Percentiles rank a stretch among this genome's conserved stretches.
Conservation (phyloP, 129 eudicot species). For the Kitagawia praeruptora region DNA sequence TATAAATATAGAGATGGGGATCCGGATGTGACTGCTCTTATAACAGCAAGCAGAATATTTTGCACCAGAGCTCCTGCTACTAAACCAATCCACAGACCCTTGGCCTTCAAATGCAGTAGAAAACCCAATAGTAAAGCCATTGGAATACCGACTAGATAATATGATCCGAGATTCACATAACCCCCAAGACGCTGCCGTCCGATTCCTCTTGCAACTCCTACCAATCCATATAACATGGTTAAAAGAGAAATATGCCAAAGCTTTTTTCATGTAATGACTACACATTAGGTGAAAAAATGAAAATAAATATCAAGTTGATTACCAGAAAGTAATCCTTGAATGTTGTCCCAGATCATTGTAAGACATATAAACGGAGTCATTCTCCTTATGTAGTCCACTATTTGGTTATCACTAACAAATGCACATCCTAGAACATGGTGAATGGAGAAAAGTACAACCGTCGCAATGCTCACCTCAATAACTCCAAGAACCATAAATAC, state of each 20-base stretch:
- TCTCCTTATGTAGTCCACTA: slow-evolving; percentile 16
- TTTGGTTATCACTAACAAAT: slow-evolving; percentile 21
- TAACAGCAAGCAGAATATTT: slow-evolving; percentile 8
- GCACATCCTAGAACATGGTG: slow-evolving; percentile 13
- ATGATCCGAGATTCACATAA: slow-evolving; percentile 33
- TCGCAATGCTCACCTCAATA: slow-evolving; percentile 16
- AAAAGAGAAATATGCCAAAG: not conserved
- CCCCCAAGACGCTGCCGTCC: slow-evolving; percentile 33
- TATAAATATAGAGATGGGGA: too few relatives aligned
- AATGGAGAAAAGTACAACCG: not conserved
- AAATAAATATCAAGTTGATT: not conserved
- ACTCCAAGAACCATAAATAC: slow-evolving; percentile 19
- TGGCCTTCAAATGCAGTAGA: slow-evolving; percentile 20
- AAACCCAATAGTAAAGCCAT: slow-evolving; percentile 27
- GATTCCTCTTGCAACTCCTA: slow-evolving; percentile 38
- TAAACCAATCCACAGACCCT: slow-evolving; percentile 41
- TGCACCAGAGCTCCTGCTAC: slow-evolving; percentile 23
- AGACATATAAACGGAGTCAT: slow-evolving; percentile 16
- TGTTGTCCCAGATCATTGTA: slow-evolving; percentile 18
- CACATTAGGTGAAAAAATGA: too few relatives aligned
- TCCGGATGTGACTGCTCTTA: too few relatives aligned
- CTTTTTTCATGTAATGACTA: not conserved
- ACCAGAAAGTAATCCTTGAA: slow-evolving; percentile 30
- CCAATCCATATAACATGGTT: not conserved
- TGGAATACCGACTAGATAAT: slow-evolving; percentile 28